Evolutionary conservation across 2,329 filamentous ascomycete species (phyloP), one percentile per base, ranked within the genome.

Genomic region (Gnomoniopsis sp.): DNA sequence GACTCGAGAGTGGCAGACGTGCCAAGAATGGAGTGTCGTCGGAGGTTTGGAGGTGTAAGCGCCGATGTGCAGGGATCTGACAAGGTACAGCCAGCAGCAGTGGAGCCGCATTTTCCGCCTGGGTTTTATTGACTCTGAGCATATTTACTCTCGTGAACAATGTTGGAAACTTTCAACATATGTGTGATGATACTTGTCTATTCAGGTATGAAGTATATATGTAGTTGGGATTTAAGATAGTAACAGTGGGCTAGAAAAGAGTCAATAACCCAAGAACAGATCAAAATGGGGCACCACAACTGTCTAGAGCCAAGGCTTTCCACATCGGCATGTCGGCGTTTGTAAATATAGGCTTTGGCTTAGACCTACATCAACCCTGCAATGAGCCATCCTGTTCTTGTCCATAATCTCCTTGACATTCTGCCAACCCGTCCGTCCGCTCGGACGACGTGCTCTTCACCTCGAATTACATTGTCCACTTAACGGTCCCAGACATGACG

Each of bases 261-360:
- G 26, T 30, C 26, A 30, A 30, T 30, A 8, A 30, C 4, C 26
- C 26, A 30, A 30, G 26, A 30, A 30, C 26, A 30, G 4, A 30
- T 30, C 26, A 30, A 30, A 4, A 30, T 30, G 8, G 4, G 26
- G 26, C 26, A 30, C 4, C 26, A 30, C 26, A 41, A 53, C 22
- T 36, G 11, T 12, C 22, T 51, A 4, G n/a, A 3, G 41, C 15
- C 19, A 46, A 56, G 53, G n/a, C n/a, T n/a, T 30, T 30, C 48
- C 38, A 44, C 38, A 57, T 51, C 55, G 55, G 54, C 19, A 57
- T 36, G 26, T 57, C 55, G 55, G 55, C 36, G 17, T 34, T 57
- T 48, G 36, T 49, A 22, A 15, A 44, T 49, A 23, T 17, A 41
- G 38, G 38, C 12, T 15, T 4, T n/a, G 3, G 12, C 14, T 41